Conservation (phyloP, 495 filamentous ascomycete species). For the Tuber borchii region DNA sequence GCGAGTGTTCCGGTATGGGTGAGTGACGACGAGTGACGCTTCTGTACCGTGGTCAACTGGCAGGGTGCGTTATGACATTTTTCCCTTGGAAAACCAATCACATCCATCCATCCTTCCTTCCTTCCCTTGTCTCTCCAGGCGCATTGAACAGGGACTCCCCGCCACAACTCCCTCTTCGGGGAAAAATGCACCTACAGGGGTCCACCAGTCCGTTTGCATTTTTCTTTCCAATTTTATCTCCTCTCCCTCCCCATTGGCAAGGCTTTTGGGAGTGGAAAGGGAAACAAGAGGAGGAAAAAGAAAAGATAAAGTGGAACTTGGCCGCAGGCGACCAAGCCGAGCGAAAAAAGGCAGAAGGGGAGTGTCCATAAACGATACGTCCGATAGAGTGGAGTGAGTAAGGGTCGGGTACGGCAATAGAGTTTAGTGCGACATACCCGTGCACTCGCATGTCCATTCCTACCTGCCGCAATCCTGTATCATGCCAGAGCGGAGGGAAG, state of each 20-base stretch:
- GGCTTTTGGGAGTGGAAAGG: conserved; percentile 16
- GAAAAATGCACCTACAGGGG: conserved; percentile 23
- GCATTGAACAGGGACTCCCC: conserved; percentile 27
- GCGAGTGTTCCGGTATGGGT: too few species aligned
- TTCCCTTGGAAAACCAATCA: not conserved
- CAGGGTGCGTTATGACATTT: not conserved
- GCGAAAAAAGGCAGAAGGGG: not conserved
- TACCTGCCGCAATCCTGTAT: conserved; percentile 10
- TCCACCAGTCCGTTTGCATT: not conserved
- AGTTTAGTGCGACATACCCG: conserved; percentile 20
- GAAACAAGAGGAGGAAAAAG: conserved; percentile 16
- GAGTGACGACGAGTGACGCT: not conserved
- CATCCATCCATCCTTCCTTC: not conserved
- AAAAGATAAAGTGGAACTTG: conserved; percentile 20
- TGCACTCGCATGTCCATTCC: conserved; percentile 23
- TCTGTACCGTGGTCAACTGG: not conserved
- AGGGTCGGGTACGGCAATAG: conserved; percentile 12
- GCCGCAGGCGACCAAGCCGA: conserved; percentile 20
- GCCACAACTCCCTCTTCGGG: conserved; percentile 38
- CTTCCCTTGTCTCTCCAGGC: conserved; percentile 7
- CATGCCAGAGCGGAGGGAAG: conserved; percentile 22
- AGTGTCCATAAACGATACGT: conserved; percentile 9
- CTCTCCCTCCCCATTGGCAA: conserved; percentile 8
- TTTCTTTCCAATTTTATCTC: not conserved
- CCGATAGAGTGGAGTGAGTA: conserved; percentile 24